Evolutionary conservation across 2,329 filamentous ascomycete species (phyloP).

Genomic region (Verticillium tricorpus): DNA sequence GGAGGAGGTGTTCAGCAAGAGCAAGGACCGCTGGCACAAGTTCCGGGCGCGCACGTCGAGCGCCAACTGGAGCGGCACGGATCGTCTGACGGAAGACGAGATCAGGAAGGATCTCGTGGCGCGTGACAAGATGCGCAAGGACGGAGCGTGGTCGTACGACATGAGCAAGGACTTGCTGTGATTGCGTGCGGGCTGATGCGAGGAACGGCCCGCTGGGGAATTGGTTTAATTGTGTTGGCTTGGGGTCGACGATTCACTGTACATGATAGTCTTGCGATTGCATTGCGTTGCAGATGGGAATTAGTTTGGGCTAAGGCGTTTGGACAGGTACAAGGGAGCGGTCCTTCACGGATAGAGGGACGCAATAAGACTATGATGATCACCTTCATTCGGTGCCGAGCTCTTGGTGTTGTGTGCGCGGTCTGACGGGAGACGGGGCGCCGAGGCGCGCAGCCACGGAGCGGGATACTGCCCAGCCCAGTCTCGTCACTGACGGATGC

Average conservation of each 20-base stretch:
- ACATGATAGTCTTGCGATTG: not conserved
- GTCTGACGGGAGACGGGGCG: not conserved
- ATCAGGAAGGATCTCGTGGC: conserved; percentile 75
- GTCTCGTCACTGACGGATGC: not conserved
- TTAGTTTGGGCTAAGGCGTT: not conserved
- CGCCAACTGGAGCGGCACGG: conserved; percentile 86
- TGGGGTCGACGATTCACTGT: not conserved
- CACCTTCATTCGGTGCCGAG: not conserved
- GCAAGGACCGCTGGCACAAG: conserved; percentile 77
- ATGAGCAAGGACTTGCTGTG: conserved; percentile 43
- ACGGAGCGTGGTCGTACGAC: conserved; percentile 81
- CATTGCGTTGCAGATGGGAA: not conserved
- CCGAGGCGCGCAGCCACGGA: not conserved
- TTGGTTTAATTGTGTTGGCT: not conserved
- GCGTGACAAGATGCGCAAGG: conserved; percentile 71
- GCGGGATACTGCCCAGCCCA: not conserved
- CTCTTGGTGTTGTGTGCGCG: not conserved
- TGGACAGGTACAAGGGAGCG: not conserved
- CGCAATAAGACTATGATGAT: not conserved
- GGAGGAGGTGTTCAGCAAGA: conserved; percentile 93
- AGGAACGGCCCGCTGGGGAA: not conserved
- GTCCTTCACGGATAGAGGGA: not conserved
- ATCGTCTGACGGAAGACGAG: conserved; percentile 82
- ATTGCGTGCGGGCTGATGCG: conserved; percentile 2
- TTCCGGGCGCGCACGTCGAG: conserved; percentile 90